Base-by-base conservation (phyloP, 805 yeast genomes). In the Wickerhamomyces silvicola region DNA sequence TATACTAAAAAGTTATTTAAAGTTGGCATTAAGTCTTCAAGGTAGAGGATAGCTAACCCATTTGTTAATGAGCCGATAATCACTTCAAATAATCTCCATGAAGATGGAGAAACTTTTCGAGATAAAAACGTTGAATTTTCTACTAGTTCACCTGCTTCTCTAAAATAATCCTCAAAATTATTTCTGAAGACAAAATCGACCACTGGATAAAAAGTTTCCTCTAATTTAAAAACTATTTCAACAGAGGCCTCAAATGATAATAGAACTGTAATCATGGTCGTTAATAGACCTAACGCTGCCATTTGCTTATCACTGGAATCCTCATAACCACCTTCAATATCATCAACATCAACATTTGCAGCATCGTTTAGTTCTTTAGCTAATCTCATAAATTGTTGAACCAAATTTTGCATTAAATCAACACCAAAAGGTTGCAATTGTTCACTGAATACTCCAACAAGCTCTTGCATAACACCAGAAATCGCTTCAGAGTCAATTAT, bases 391-490 rank as follows among this genome's bases (percentile, higher is more conserved):
- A 88, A 85, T 52, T 90, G 96, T 30, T 75, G 75, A 11, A 79
- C 78, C 45, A 81, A 60, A 50, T 77, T 72, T 53, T 51, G 59
- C 53, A 76, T 74, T 34, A 82, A 58, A 36, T 81, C 80, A n/a
- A 75, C 66, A 23, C 94, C 90, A 56, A 84, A 90, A 12, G 98
- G 97, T 39, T 87, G 92, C 45, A 90, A 66, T 57, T 90, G 94
- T 42, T 79, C 83, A 5, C 94, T 71, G 57, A 81, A 92, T 37
- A 73, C 75, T 51, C 88, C 96, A 19, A 90, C 97, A 53, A 92
- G 81, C 48, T 88, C 96, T 64, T 90, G 97, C 81, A 90, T 86
- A 6, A 90, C 95, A 16, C 81, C 82, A 15, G 94, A 76, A 18
- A 92, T 70, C 2, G 87, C 73, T 51, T 92, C 98, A 36, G 81